These are phyloP conservation scores for Ceratocystis albifundus DNA, from an alignment of 2,329 filamentous ascomycete species.

Conservation along the genomic window DNA sequence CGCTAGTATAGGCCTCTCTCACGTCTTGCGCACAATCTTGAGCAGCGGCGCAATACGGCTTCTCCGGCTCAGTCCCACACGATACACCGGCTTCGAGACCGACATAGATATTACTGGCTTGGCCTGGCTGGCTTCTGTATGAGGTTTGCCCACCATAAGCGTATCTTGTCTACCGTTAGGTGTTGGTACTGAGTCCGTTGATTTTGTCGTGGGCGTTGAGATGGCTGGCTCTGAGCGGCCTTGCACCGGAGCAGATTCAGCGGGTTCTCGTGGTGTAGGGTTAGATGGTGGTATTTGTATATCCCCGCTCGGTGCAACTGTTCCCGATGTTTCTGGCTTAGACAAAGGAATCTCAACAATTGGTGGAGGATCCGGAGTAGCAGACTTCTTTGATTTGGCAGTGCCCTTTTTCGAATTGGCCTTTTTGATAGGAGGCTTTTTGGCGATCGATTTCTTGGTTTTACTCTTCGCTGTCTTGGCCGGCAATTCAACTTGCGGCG, in stretches of 20 bases:
- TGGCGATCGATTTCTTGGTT: background rate
- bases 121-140: conserved; percentile 16
- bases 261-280: background rate
- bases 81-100: conserved; percentile 32
- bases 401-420: conserved; percentile 27
- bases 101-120: conserved; percentile 14
- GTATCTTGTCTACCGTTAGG: background rate
- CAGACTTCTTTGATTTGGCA: background rate
- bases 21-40: conserved; percentile 38
- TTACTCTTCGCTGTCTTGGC: background rate
- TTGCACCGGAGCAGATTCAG: background rate
- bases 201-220: background rate
- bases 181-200: background rate
- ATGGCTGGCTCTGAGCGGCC: conserved; percentile 11
- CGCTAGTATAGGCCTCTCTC: conserved; percentile 11
- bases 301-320: background rate
- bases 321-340: background rate
- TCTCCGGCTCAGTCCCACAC: conserved; percentile 42
- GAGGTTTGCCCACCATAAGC: conserved; percentile 5
- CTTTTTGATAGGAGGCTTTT: conserved; percentile 27
- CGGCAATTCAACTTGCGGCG: background rate
- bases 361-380: background rate
- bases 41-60: conserved; percentile 41
- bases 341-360: background rate
- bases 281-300: conserved; percentile 8